phyloP scores from a whole-genome alignment of 2,329 filamentous ascomycete genomes.

The Fusarium albidum region DNA sequence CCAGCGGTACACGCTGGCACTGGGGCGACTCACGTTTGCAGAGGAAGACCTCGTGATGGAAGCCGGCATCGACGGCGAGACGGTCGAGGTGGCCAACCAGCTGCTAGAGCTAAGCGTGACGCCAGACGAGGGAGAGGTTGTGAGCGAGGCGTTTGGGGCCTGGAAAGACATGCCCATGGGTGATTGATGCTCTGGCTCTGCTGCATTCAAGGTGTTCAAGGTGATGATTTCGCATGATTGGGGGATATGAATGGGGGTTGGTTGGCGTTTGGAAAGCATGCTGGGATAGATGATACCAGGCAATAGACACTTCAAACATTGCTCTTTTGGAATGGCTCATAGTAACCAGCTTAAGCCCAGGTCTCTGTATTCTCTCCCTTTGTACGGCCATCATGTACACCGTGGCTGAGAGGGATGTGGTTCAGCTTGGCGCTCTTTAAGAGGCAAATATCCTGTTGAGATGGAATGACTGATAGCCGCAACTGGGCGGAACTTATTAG shows the following conservation, averaged over 20 bases:
- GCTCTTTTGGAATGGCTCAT: no score
- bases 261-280: conserved; percentile 18
- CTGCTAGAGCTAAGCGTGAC: conserved; percentile 83
- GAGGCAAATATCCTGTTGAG: no score
- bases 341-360: no score
- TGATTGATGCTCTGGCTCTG: background rate
- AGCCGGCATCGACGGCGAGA: conserved; percentile 77
- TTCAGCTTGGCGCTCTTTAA: no score
- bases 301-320: background rate
- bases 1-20: conserved; percentile 82
- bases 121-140: conserved; percentile 68
- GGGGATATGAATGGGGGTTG: conserved; percentile 1
- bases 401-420: no score
- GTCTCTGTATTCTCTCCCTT: no score
- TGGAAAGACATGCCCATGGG: conserved; percentile 24
- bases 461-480: no score
- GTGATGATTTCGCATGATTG: background rate
- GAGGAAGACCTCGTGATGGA: conserved; percentile 82
- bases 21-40: conserved; percentile 86
- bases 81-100: conserved; percentile 81
- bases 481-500: no score
- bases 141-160: conserved; percentile 52
- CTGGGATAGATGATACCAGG: conserved; percentile 18
- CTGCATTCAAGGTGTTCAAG: conserved; percentile 20
- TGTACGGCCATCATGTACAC: no score